Evolutionary conservation across 2,329 filamentous ascomycete genomes (phyloP).

Genomic region (Colletotrichum orchidophilum): DNA sequence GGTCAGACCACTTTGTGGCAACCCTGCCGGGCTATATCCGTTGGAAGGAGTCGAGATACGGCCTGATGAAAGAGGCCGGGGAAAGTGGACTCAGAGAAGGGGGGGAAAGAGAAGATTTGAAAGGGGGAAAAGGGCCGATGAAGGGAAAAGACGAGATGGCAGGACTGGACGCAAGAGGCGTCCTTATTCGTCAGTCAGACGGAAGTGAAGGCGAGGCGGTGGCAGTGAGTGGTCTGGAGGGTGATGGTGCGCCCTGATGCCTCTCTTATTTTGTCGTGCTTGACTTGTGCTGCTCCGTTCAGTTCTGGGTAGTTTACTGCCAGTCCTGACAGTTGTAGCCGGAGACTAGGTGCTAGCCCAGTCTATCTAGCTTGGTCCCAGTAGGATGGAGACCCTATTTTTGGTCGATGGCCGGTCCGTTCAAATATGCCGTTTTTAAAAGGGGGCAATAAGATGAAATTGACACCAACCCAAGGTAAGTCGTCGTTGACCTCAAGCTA

Average conservation of each 20-base stretch:
- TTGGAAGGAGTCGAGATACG: background rate
- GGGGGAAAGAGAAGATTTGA: background rate
- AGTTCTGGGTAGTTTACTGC: background rate
- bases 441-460: background rate
- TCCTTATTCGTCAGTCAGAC: background rate
- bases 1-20: constrained; percentile 28
- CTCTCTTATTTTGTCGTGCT: background rate
- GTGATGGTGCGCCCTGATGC: background rate
- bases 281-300: background rate
- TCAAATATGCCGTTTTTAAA: constrained; percentile 20
- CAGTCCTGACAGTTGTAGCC: background rate
- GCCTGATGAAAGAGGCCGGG: background rate
- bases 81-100: background rate
- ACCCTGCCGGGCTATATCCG: constrained; percentile 17
- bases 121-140: background rate
- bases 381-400: background rate
- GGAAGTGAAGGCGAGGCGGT: background rate
- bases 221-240: background rate
- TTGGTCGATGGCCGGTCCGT: background rate
- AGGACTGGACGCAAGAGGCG: background rate
- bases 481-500: background rate
- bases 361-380: background rate
- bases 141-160: background rate
- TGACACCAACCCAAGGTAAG: background rate
- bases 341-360: background rate